Percentiles rank a stretch among this genome's conserved stretches.
phyloP scores from a whole-genome alignment of 306 rosid species.

The Cicer chorassanicum region DNA sequence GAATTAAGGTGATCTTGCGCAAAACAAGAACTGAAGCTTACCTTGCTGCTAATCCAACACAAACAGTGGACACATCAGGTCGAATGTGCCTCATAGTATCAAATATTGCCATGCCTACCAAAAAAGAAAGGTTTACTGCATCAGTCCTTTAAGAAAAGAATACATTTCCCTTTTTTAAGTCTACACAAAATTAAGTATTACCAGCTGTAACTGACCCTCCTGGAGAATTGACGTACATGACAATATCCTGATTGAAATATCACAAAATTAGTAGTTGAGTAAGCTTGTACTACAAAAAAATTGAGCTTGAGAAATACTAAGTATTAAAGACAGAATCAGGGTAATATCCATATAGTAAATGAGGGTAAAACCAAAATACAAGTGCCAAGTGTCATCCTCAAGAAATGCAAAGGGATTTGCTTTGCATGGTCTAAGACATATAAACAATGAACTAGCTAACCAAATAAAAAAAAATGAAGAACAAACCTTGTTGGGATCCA shows the following conservation, averaged over 20 bases:
- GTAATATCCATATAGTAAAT: neutral
- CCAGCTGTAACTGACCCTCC: conserved; percentile 99
- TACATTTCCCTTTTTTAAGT: neutral
- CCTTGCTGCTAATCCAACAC: conserved; percentile 99
- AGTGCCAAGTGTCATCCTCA: neutral
- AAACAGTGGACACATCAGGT: conserved; percentile 95
- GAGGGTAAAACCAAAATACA: conserved; percentile 17
- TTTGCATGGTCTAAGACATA: conserved; percentile 2
- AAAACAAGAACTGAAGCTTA: conserved; percentile 49
- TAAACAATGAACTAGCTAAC: neutral
- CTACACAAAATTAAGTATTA: conserved; percentile 46
- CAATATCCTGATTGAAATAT: conserved; percentile 73
- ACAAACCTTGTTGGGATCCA: conserved; percentile 87
- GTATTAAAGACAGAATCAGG: conserved; percentile 28
- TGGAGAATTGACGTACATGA: conserved; percentile 97
- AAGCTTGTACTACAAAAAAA: conserved; percentile 3
- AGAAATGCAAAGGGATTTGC: neutral
- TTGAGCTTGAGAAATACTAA: conserved; percentile 5
- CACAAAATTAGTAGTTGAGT: conserved; percentile 39
- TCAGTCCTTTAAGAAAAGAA: neutral
- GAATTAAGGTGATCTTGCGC: conserved; percentile 6
- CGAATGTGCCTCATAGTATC: conserved; percentile 96
- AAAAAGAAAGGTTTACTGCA: conserved; percentile 2
- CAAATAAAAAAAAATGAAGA: conserved; percentile 24
- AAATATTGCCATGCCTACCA: conserved; percentile 89